Conservation (phyloP, 345 rosid species). For the Melaleuca alternifolia region DNA sequence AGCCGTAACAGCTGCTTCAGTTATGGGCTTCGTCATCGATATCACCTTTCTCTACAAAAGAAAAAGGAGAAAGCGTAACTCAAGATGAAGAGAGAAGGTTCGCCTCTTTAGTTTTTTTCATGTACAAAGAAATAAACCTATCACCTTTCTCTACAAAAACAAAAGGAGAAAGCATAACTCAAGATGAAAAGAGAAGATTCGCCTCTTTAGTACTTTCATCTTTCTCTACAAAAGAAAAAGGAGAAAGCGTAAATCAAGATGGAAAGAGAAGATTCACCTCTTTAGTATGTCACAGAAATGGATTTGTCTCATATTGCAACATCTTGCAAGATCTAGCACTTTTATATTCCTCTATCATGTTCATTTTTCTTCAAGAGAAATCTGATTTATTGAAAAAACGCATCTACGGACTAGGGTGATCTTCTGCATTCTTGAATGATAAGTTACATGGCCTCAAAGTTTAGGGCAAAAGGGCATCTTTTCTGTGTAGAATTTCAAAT, state of each 20-base stretch:
- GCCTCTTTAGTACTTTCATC: too few relatives aligned
- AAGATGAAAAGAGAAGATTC: background rate
- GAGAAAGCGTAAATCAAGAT: too few relatives aligned
- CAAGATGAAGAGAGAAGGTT: too few relatives aligned
- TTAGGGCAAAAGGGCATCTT: too few relatives aligned
- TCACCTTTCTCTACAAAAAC: conserved; percentile 19
- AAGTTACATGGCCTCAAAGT: too few relatives aligned
- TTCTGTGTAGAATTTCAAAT: too few relatives aligned
- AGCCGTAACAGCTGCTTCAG: conserved; percentile 27
- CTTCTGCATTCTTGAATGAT: background rate
- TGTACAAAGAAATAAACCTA: background rate
- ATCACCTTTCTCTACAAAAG: background rate
- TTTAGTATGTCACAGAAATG: background rate
- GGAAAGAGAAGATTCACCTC: background rate
- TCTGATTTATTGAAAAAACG: background rate
- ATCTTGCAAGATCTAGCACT: background rate
- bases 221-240: too few relatives aligned
- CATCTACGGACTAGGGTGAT: background rate
- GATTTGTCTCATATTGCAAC: background rate
- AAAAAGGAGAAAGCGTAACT: too few relatives aligned
- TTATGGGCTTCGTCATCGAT: conserved; percentile 27
- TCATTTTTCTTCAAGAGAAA: background rate
- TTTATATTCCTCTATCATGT: background rate
- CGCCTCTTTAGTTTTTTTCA: background rate
- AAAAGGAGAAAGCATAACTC: background rate